These are phyloP conservation scores for Thermoascus crustaceus DNA, from an alignment of 2,329 filamentous ascomycete species.

Conservation along the genomic window DNA sequence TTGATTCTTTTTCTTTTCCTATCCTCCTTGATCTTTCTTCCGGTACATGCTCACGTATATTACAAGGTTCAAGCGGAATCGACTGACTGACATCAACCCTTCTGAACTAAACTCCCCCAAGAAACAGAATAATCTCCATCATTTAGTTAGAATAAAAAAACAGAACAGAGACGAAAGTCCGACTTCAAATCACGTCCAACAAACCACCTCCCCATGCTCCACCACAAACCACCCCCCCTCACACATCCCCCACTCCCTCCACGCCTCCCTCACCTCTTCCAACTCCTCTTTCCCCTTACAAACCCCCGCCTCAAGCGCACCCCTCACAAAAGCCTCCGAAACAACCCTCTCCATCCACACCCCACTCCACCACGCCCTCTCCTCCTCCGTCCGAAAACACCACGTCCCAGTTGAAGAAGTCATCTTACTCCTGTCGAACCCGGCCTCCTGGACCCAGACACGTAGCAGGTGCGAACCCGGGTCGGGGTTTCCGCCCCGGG, in stretches of 20 bases:
- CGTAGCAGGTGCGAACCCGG: constrained; percentile 17
- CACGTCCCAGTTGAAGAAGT: constrained; percentile 9
- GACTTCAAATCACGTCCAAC: too few relatives aligned
- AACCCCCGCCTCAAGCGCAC: constrained; percentile 12
- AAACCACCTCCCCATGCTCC: constrained; percentile 10
- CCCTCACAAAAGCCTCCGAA: constrained; percentile 13
- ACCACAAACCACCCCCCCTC: constrained; percentile 13
- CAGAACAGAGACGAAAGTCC: too few relatives aligned
- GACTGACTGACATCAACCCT: neutral
- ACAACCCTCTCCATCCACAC: constrained; percentile 9
- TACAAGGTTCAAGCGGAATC: neutral
- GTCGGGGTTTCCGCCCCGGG: constrained; percentile 8
- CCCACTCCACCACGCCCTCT: constrained; percentile 8
- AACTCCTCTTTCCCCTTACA: constrained; percentile 15
- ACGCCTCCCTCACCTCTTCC: constrained; percentile 11
- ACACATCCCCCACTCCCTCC: constrained; percentile 14
- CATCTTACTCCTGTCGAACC: constrained; percentile 14
- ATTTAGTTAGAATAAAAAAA: too few relatives aligned
- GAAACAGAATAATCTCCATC: too few relatives aligned
- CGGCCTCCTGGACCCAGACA: constrained; percentile 19
- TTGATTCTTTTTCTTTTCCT: too few relatives aligned
- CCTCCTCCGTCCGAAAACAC: constrained; percentile 8
- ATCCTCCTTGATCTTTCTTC: too few relatives aligned
- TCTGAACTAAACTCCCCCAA: too few relatives aligned
- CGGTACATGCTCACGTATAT: too few relatives aligned